phyloP scores from a whole-genome alignment of 768 basidiomycete genomes.

The Cytidiella melzeri region DNA sequence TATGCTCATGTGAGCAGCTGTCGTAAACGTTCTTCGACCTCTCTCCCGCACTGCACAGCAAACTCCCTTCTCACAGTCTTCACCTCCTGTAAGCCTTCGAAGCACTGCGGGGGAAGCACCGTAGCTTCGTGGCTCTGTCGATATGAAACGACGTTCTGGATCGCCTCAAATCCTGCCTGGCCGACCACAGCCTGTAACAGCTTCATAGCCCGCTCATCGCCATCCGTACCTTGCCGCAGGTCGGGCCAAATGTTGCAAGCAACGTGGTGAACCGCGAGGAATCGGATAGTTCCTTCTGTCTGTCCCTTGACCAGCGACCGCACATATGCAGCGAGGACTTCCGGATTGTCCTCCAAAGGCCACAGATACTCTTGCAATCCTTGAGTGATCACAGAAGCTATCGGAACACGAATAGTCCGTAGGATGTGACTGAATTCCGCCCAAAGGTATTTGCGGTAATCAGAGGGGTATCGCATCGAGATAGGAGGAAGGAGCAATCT shows the following conservation, averaged over 20 bases:
- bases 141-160: constrained; percentile 55
- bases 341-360: constrained; percentile 59
- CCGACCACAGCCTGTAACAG: constrained; percentile 46
- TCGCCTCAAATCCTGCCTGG: constrained; percentile 41
- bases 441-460: constrained; percentile 85
- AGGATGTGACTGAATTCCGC: constrained; percentile 67
- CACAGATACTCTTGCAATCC: constrained; percentile 60
- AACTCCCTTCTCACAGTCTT: constrained; percentile 18
- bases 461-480: constrained; percentile 67
- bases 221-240: constrained; percentile 24
- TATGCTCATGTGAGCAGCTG: not conserved
- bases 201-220: constrained; percentile 31
- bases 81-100: constrained; percentile 24
- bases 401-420: constrained; percentile 47
- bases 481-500: constrained; percentile 70
- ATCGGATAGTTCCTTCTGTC: constrained; percentile 52
- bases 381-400: constrained; percentile 46
- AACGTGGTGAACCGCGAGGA: constrained; percentile 75
- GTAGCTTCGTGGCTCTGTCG: constrained; percentile 36
- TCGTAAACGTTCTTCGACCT: constrained; percentile 17
- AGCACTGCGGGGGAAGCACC: constrained; percentile 47
- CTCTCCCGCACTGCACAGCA: constrained; percentile 16
- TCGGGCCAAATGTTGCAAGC: constrained; percentile 73
- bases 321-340: constrained; percentile 60
- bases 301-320: constrained; percentile 39